Evolutionary conservation across 2,329 filamentous ascomycete species (phyloP), one percentile per base, ranked within the genome.

Genomic region (Colletotrichum sojae): DNA sequence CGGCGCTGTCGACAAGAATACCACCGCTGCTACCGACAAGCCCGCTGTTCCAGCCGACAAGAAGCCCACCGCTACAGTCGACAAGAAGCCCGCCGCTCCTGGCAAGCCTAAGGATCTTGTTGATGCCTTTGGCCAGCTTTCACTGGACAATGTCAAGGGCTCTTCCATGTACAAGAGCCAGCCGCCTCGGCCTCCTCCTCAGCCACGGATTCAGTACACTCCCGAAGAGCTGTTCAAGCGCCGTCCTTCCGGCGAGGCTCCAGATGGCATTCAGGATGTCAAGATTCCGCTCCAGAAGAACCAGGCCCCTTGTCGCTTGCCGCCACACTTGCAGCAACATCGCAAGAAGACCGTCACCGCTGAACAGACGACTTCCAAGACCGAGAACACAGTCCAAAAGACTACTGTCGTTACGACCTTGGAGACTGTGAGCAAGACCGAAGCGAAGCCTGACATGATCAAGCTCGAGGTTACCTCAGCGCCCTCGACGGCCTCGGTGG

Each of bases 111-210:
- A 25, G 16, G 58, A 22, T 18, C 16, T 61, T n/a, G 45, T 20
- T 12, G 56, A 69, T 31, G 67, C 62, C 20, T 67, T 69, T 18
- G 51, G 25, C 5, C 52, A 61, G 10, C 63, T 69, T 2, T 55
- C 55, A 6, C 63, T 69, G 16, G 31, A 52, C 18, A 61, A 69
- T 12, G 39, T 67, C 51, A 69, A 67, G 51, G 18, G 12, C 0
- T 58, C 63, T n/a, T 20, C 40, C 12, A 69, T 67, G 62, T 69
- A 69, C 56, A 60, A 59, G 40, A 5, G 54, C 5, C 54, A 59
- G 12, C 60, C 53, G 8, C 31, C 31, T 39, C 27, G 16, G 31
- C 13, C 31, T 10, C 31, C 31, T 39, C 15, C 45, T 27, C 13
- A 31, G 40, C 27, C 55, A 6, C 48, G 54, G 22, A 49, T 58